Evolutionary conservation across 768 basidiomycete genomes (phyloP).

Genomic region (Leccinum boreale): DNA sequence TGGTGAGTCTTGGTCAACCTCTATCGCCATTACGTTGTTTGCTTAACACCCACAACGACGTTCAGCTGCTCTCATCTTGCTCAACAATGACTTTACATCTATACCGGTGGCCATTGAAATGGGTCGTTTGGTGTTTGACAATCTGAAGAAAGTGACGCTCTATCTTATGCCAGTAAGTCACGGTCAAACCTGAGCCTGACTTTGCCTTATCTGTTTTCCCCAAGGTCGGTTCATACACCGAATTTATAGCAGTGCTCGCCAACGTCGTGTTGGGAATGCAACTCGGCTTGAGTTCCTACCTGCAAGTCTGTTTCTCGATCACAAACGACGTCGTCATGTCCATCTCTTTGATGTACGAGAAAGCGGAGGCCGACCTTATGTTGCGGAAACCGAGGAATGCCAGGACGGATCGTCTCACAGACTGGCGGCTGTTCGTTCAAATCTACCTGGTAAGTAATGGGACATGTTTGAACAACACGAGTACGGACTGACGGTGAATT

Average conservation of each 20-base stretch:
- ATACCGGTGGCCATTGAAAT: slow-evolving; percentile 57
- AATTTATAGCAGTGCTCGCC: slow-evolving; percentile 53
- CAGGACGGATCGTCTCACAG: slow-evolving; percentile 46
- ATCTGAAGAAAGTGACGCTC: slow-evolving; percentile 51
- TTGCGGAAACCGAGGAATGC: slow-evolving; percentile 47
- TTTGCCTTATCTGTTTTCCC: not conserved
- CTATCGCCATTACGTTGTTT: not conserved
- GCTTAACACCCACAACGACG: not conserved
- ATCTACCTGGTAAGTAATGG: slow-evolving; percentile 40
- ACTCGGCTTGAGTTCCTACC: slow-evolving; percentile 49
- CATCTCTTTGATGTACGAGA: slow-evolving; percentile 49
- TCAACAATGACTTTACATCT: slow-evolving; percentile 57
- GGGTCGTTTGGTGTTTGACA: slow-evolving; percentile 58
- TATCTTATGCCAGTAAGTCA: slow-evolving; percentile 41
- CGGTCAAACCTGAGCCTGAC: not conserved
- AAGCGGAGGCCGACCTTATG: slow-evolving; percentile 50
- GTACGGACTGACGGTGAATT: slow-evolving; percentile 1
- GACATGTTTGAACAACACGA: not conserved
- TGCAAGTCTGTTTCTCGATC: slow-evolving; percentile 57
- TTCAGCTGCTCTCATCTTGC: slow-evolving; percentile 45
- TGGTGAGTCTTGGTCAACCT: slow-evolving; percentile 29
- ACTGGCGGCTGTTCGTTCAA: slow-evolving; percentile 48
- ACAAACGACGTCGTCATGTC: slow-evolving; percentile 51
- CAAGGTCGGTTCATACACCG: slow-evolving; percentile 55
- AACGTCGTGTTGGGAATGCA: slow-evolving; percentile 61